phyloP scores from a whole-genome alignment of 345 rosid species.

The Ceriops zippeliana region DNA sequence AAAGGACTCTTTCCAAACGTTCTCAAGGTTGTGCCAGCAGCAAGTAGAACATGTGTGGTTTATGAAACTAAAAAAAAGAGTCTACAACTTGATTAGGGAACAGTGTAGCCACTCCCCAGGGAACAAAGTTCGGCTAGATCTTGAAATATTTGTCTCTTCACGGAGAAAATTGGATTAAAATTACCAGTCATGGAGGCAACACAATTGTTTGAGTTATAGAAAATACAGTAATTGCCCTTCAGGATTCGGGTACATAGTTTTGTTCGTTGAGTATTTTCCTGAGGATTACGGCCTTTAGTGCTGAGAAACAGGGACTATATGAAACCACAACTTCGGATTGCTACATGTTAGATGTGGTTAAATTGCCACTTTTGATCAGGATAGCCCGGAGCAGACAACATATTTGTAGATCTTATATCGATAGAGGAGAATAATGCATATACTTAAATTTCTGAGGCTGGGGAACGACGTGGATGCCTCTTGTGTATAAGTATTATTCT shows the following conservation, averaged over 20 bases:
- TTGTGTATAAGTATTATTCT: too few relatives aligned
- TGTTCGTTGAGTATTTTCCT: constrained; percentile 24
- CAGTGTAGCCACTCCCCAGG: background rate
- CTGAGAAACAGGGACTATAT: constrained; percentile 19
- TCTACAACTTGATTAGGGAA: constrained; percentile 54
- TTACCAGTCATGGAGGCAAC: constrained; percentile 26
- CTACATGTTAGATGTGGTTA: constrained; percentile 9
- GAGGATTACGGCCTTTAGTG: constrained; percentile 25
- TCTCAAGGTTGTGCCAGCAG: constrained; percentile 59
- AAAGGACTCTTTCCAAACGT: constrained; percentile 84
- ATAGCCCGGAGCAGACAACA: background rate
- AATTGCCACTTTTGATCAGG: background rate
- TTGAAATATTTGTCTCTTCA: constrained; percentile 15
- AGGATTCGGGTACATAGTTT: constrained; percentile 29
- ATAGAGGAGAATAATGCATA: too few relatives aligned
- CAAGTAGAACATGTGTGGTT: constrained; percentile 53
- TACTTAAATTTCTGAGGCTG: too few relatives aligned
- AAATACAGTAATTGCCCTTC: constrained; percentile 30
- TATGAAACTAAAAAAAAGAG: constrained; percentile 86
- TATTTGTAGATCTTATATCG: background rate
- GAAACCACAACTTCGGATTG: constrained; percentile 9
- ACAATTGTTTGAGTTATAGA: constrained; percentile 30
- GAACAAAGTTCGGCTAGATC: constrained; percentile 12
- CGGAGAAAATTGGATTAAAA: constrained; percentile 22
- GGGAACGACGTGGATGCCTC: too few relatives aligned